Evolutionary conservation across 2,329 filamentous ascomycete genomes (phyloP).

Genomic region (Claviceps fusiformis): DNA sequence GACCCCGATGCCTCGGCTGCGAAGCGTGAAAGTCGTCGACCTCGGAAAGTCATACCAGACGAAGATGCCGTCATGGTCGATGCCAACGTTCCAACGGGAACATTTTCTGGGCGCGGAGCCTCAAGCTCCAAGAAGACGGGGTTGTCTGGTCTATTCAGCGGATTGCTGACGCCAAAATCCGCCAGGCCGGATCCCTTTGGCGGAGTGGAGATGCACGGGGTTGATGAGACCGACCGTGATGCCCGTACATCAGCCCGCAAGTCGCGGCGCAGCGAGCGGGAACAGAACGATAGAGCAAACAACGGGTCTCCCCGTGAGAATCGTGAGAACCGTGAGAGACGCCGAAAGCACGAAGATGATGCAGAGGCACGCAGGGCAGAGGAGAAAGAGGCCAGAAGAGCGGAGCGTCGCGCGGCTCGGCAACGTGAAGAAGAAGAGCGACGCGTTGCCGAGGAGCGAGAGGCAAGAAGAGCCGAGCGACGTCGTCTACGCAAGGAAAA

Average conservation of each 20-base stretch:
- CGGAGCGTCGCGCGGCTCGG: constrained; percentile 36
- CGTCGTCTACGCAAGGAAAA: constrained; percentile 35
- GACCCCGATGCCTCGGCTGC: constrained; percentile 22
- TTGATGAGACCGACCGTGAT: constrained; percentile 45
- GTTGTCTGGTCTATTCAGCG: constrained; percentile 48
- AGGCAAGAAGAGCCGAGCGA: constrained; percentile 35
- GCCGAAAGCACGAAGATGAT: constrained; percentile 42
- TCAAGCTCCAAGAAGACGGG: constrained; percentile 37
- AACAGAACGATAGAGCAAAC: constrained; percentile 22
- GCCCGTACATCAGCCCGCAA: constrained; percentile 49
- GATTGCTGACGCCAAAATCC: constrained; percentile 34
- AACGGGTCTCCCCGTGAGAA: constrained; percentile 45
- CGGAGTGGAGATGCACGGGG: constrained; percentile 30
- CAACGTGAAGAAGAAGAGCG: constrained; percentile 36
- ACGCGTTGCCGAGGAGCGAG: constrained; percentile 33
- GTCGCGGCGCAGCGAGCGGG: constrained; percentile 39
- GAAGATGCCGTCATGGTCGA: constrained; percentile 28
- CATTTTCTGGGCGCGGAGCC: constrained; percentile 19
- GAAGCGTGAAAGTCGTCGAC: constrained; percentile 21
- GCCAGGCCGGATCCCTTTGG: constrained; percentile 32
- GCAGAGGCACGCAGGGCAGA: constrained; percentile 37
- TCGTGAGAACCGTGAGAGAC: constrained; percentile 42
- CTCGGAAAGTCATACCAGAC: constrained; percentile 18
- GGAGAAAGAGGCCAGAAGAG: constrained; percentile 45
- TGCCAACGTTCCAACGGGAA: constrained; percentile 18